A percentile compares a stretch with the other conserved stretches of the same genome.
Conservation (phyloP, 176 grass and related monocot species). For the Poa pratensis region DNA sequence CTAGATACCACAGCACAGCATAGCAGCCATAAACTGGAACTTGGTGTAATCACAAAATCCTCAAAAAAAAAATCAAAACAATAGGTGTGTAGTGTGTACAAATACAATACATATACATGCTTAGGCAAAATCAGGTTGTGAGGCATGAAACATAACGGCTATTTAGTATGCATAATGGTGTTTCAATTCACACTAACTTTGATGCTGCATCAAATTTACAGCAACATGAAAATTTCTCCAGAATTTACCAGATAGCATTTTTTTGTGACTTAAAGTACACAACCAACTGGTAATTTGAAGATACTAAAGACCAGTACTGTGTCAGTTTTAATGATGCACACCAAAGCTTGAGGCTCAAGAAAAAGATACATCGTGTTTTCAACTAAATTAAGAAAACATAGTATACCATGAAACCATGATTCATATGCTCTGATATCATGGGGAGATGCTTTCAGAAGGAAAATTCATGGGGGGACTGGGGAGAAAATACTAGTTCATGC, state of each 20-base stretch:
- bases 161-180: neutral
- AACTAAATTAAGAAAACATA: neutral
- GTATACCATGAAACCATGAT: neutral
- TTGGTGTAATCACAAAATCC: neutral
- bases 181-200: neutral
- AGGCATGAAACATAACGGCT: neutral
- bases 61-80: neutral
- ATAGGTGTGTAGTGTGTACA: neutral
- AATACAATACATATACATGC: neutral
- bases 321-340: neutral
- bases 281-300: too few species aligned
- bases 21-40: neutral
- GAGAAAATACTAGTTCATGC: neutral
- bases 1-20: neutral
- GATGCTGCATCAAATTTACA: neutral
- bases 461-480: neutral
- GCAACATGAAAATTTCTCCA: neutral
- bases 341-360: neutral
- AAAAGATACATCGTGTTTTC: too few species aligned
- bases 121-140: neutral
- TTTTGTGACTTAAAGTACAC: too few species aligned
- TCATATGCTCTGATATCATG: neutral
- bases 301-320: neutral
- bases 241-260: neutral
- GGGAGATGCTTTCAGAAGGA: neutral